Evolutionary conservation across 1,284 basidiomycete genomes (phyloP).

Genomic region (Mycosarcoma mackinlayi): DNA sequence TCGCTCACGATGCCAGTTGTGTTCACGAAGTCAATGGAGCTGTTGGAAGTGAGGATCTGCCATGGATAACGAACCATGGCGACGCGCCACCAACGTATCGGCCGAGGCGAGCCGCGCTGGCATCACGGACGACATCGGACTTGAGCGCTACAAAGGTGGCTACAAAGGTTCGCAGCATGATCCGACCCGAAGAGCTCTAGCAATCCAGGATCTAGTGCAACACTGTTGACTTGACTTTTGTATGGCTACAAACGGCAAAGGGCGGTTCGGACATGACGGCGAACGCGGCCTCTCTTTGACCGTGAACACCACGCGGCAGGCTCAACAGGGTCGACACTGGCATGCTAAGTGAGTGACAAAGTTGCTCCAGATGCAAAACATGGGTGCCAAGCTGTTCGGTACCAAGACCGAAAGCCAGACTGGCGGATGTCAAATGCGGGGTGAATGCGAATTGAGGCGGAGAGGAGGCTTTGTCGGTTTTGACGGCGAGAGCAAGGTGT

Average conservation of each 20-base stretch:
- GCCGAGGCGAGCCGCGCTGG: neutral
- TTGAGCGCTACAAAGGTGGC: too few species aligned
- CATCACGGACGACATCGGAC: too few species aligned
- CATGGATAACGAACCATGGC: neutral
- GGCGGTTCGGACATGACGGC: conserved; percentile 12
- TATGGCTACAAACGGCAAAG: too few species aligned
- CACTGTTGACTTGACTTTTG: too few species aligned
- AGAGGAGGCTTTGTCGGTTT: conserved; percentile 8
- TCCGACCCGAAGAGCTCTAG: too few species aligned
- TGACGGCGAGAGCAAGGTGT: conserved; percentile 6
- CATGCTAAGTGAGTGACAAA: too few species aligned
- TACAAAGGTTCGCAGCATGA: too few species aligned
- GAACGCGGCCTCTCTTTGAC: neutral
- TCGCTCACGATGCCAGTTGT: neutral
- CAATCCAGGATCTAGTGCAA: too few species aligned
- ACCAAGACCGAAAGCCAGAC: too few species aligned
- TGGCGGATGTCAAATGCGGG: too few species aligned
- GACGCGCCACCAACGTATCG: neutral
- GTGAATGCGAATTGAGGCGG: neutral
- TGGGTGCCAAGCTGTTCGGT: neutral
- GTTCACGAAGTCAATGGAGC: too few species aligned
- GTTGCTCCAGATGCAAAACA: neutral
- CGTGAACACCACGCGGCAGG: neutral
- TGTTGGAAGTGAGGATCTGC: too few species aligned
- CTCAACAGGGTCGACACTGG: neutral